Percentiles rank a stretch among this genome's conserved stretches.
phyloP scores from a whole-genome alignment of 352 stramenopile genomes.

The Globisporangium canariense region DNA sequence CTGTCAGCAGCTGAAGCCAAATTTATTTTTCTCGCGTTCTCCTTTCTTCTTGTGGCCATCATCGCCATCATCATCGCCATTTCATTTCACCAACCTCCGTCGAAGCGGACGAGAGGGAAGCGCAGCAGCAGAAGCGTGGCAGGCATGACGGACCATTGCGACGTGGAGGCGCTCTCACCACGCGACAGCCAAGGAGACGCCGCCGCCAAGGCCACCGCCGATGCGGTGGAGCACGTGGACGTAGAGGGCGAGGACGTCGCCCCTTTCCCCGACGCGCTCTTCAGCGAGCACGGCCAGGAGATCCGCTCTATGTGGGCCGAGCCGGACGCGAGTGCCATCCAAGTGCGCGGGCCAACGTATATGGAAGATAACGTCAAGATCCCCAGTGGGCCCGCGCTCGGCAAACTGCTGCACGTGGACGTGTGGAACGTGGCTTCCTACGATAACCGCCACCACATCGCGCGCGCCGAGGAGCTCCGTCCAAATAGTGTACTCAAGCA shows the following conservation, averaged over 20 bases:
- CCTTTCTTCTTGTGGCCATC: not conserved
- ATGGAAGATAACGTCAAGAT: conserved; percentile 57
- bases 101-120: not conserved
- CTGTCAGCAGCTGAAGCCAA: not conserved
- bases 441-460: conserved; percentile 52
- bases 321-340: conserved; percentile 41
- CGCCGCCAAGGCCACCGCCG: not conserved
- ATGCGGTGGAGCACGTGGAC: conserved; percentile 9
- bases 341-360: conserved; percentile 57
- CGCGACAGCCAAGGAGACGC: conserved; percentile 11
- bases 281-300: conserved; percentile 26
- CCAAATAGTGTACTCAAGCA: conserved; percentile 48
- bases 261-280: conserved; percentile 32
- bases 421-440: conserved; percentile 45
- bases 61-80: not conserved
- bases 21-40: not conserved
- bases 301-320: conserved; percentile 64
- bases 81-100: not conserved
- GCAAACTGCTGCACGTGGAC: conserved; percentile 64
- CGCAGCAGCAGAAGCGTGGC: not conserved
- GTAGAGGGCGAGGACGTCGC: conserved; percentile 18
- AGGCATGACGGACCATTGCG: conserved; percentile 20
- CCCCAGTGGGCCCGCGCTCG: conserved; percentile 34
- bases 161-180: conserved; percentile 18
- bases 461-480: conserved; percentile 38